A percentile compares a stretch with the other conserved stretches of the same genome.
phyloP scores from a whole-genome alignment of 768 basidiomycete genomes.

The Serpula lacrymans region DNA sequence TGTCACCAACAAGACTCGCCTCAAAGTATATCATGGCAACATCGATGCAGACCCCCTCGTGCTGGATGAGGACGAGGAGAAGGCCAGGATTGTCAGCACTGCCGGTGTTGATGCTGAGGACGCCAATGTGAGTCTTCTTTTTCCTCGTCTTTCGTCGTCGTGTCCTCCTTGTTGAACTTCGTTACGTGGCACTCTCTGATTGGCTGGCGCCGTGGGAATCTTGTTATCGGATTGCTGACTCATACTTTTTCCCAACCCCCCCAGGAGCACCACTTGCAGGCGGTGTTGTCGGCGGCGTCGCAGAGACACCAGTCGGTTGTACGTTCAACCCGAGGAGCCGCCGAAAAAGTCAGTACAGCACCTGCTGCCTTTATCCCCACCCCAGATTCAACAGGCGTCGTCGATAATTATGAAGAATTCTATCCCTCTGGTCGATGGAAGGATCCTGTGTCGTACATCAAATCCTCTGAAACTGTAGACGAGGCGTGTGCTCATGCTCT shows the following conservation, averaged over 20 bases:
- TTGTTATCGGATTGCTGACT: constrained; percentile 55
- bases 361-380: constrained; percentile 84
- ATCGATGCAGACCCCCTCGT: constrained; percentile 78
- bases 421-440: constrained; percentile 70
- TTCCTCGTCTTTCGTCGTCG: constrained; percentile 32
- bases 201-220: constrained; percentile 43
- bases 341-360: constrained; percentile 30
- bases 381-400: constrained; percentile 81
- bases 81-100: constrained; percentile 74
- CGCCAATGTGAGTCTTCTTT: constrained; percentile 73
- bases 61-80: constrained; percentile 85
- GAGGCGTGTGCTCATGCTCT: constrained; percentile 62
- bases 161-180: constrained; percentile 38
- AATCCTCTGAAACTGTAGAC: constrained; percentile 84
- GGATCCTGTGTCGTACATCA: constrained; percentile 75
- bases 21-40: constrained; percentile 78
- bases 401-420: constrained; percentile 72
- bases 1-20: constrained; percentile 89
- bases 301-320: constrained; percentile 40
- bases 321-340: constrained; percentile 33
- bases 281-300: constrained; percentile 53
- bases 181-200: constrained; percentile 44
- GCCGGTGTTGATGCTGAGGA: constrained; percentile 92
- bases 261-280: constrained; percentile 58
- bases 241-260: constrained; percentile 24